phyloP scores from a whole-genome alignment of 2,329 filamentous ascomycete species.

The Aureobasidium sp. region DNA sequence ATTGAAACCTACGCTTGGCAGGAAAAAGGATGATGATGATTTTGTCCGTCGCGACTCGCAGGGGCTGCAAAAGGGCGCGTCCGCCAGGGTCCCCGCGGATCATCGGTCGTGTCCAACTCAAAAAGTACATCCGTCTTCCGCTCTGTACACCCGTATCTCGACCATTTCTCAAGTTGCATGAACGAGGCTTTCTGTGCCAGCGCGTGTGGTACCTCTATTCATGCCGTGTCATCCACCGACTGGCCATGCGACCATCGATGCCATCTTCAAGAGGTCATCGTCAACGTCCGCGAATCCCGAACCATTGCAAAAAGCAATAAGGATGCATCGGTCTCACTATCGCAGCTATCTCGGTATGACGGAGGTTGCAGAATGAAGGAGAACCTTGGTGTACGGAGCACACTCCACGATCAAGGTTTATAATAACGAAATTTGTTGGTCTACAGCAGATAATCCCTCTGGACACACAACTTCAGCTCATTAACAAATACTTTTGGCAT shows the following conservation, averaged over 20 bases:
- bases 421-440: neutral
- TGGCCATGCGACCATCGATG: neutral
- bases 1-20: neutral
- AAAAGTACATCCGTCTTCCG: neutral
- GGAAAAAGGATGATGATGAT: conserved; percentile 6
- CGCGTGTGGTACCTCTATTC: neutral
- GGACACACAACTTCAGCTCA: neutral
- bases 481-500: conserved; percentile 6
- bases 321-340: neutral
- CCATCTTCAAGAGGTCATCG: neutral
- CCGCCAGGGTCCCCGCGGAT: neutral
- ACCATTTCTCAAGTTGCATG: neutral
- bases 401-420: neutral
- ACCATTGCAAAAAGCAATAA: neutral
- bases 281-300: neutral
- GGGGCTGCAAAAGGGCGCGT: conserved; percentile 5
- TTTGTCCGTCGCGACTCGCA: conserved; percentile 9
- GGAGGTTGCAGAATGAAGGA: neutral
- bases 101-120: neutral
- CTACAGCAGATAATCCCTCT: too few relatives aligned
- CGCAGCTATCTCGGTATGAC: neutral
- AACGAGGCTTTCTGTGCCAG: neutral
- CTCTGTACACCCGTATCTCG: neutral
- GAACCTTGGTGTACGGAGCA: neutral
- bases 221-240: neutral